Evolutionary conservation across 164 flowering plant species (phyloP).

Genomic region (Chimonanthus praecox): DNA sequence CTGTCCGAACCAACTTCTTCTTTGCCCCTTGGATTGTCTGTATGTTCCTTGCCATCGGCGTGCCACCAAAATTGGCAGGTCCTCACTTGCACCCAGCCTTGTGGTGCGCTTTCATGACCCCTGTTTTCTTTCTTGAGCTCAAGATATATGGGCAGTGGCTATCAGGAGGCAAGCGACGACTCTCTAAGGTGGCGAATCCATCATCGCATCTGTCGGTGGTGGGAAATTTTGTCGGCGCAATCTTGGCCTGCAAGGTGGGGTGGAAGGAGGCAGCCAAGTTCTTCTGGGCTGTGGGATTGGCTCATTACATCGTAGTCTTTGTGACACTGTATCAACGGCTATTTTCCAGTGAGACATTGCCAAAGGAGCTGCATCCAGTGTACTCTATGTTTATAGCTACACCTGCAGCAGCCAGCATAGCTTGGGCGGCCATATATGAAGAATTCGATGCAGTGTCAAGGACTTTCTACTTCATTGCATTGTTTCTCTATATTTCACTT

Average conservation of each 20-base stretch:
- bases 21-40: slow-evolving; percentile 95
- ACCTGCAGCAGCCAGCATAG: slow-evolving; percentile 89
- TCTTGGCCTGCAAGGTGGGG: slow-evolving; percentile 76
- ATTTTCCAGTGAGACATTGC: slow-evolving; percentile 86
- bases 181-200: slow-evolving; percentile 86
- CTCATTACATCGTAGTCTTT: slow-evolving; percentile 86
- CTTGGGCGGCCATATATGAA: slow-evolving; percentile 78
- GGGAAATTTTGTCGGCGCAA: slow-evolving; percentile 93
- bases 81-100: slow-evolving; percentile 51
- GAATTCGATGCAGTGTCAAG: slow-evolving; percentile 71
- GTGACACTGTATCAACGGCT: slow-evolving; percentile 90
- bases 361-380: slow-evolving; percentile 95
- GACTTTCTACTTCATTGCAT: slow-evolving; percentile 83
- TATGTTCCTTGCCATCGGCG: slow-evolving; percentile 84
- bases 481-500: slow-evolving; percentile 72
- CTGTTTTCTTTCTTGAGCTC: slow-evolving; percentile 69
- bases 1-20: slow-evolving; percentile 89
- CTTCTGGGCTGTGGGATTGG: slow-evolving; percentile 91
- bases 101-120: slow-evolving; percentile 78
- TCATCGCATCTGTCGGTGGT: slow-evolving; percentile 89
- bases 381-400: slow-evolving; percentile 97
- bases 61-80: slow-evolving; percentile 42
- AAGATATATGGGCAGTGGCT: slow-evolving; percentile 98
- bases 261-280: slow-evolving; percentile 91
- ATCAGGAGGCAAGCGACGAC: slow-evolving; percentile 84